phyloP scores from a whole-genome alignment of 129 eudicot species.

The Flaveria ramosissima region DNA sequence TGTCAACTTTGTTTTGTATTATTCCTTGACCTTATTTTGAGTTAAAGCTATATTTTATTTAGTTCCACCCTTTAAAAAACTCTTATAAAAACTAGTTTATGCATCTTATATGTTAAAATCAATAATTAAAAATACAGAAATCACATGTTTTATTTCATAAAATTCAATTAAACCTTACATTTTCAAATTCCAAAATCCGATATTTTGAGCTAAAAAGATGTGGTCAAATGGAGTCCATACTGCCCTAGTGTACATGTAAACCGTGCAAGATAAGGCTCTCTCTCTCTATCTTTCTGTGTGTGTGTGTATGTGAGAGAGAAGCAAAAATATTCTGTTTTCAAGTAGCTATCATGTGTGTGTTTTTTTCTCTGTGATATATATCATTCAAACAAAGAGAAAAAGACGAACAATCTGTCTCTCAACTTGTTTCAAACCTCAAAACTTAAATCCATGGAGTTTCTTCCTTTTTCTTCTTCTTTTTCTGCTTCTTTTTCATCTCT shows the following conservation, averaged over 20 bases:
- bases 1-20: neutral
- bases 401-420: slow-evolving; percentile 42
- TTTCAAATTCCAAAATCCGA: neutral
- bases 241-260: slow-evolving; percentile 38
- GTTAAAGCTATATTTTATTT: neutral
- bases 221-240: slow-evolving; percentile 41
- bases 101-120: neutral
- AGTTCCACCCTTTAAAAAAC: neutral
- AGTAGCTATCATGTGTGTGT: slow-evolving; percentile 44
- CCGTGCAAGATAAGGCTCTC: slow-evolving; percentile 41
- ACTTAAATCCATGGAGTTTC: slow-evolving; percentile 28
- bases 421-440: slow-evolving; percentile 31
- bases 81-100: neutral
- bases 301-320: slow-evolving; percentile 30
- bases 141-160: neutral
- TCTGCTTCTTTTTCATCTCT: slow-evolving; percentile 1
- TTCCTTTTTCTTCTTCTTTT: slow-evolving; percentile 9
- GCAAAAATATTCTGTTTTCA: slow-evolving; percentile 39
- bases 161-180: neutral
- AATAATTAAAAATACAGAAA: neutral
- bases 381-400: slow-evolving; percentile 42
- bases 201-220: slow-evolving; percentile 21
- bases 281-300: slow-evolving; percentile 7
- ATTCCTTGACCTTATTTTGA: neutral
- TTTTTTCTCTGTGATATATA: slow-evolving; percentile 40